Evolutionary conservation across 495 filamentous ascomycete species (phyloP).

Genomic region (Tuber aestivum): DNA sequence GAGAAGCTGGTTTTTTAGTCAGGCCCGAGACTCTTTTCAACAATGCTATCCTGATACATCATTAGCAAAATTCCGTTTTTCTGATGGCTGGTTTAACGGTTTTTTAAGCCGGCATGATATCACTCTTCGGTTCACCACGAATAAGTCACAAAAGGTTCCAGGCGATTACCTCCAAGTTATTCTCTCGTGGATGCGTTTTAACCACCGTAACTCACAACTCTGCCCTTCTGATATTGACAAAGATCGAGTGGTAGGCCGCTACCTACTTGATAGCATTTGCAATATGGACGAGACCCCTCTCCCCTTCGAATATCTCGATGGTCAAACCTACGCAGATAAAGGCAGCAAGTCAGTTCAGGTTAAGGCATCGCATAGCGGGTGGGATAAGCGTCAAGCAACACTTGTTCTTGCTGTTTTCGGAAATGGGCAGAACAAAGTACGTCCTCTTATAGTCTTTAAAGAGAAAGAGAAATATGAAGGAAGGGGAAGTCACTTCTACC

Average conservation of each 20-base stretch:
- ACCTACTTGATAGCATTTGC: background rate
- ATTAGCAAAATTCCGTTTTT: conserved; percentile 7
- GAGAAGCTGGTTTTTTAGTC: conserved; percentile 1
- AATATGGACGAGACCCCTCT: too few species aligned
- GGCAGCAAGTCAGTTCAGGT: conserved; percentile 15
- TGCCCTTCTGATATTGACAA: background rate
- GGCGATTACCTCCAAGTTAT: conserved; percentile 7
- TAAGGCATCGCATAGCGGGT: conserved; percentile 8
- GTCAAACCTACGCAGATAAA: conserved; percentile 19
- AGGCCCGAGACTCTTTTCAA: background rate
- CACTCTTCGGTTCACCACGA: conserved; percentile 2
- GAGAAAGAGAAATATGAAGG: background rate
- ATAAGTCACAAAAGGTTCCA: background rate
- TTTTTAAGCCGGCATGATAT: conserved; percentile 7
- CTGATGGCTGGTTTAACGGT: conserved; percentile 8
- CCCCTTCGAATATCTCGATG: conserved; percentile 13
- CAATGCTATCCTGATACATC: background rate
- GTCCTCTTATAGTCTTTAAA: conserved; percentile 18
- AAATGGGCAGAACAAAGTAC: background rate
- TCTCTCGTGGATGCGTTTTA: conserved; percentile 2
- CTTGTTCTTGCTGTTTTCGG: conserved; percentile 11
- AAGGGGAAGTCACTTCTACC: background rate
- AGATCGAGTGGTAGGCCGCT: background rate
- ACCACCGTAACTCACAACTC: conserved; percentile 1
- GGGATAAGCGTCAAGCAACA: conserved; percentile 20